phyloP scores from a whole-genome alignment of 108 stramenopile genomes.

The Cyclotella sp. region DNA sequence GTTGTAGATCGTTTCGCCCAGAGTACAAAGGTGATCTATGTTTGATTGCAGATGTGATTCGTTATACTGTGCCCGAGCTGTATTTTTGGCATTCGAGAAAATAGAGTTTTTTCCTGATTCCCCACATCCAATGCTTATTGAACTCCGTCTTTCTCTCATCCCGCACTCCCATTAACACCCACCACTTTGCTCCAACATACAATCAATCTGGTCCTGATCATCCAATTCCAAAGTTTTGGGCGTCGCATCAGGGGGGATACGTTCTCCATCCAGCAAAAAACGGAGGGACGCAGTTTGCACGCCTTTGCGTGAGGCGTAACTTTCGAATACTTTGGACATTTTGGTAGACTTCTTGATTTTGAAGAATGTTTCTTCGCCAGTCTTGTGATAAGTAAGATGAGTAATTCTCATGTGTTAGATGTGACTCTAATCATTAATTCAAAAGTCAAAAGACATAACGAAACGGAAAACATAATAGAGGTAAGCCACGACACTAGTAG shows the following conservation, averaged over 20 bases:
- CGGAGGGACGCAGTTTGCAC: conserved; percentile 77
- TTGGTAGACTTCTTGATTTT: conserved; percentile 97
- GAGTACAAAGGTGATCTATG: no score
- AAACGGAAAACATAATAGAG: background rate
- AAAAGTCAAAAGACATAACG: background rate
- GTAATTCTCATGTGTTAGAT: background rate
- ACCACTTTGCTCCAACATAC: conserved; percentile 90
- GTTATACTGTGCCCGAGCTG: no score
- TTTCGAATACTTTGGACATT: conserved; percentile 93
- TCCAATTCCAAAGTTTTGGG: conserved; percentile 93
- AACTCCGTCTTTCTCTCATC: background rate
- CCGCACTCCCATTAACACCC: conserved; percentile 32
- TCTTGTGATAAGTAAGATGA: conserved; percentile 47
- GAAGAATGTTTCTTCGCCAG: conserved; percentile 95
- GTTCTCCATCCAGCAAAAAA: conserved; percentile 95
- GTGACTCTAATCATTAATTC: background rate
- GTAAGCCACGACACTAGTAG: background rate
- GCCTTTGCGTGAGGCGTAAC: conserved; percentile 91
- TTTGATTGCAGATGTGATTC: no score
- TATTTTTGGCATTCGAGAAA: no score
- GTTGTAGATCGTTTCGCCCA: no score
- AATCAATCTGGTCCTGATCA: conserved; percentile 96
- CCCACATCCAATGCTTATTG: no score
- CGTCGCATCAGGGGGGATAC: conserved; percentile 80
- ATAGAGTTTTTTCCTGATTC: no score